Evolutionary conservation across 2,329 filamentous ascomycete species (phyloP), one percentile per base, ranked within the genome.

Genomic region (Phyllosticta capitalensis): DNA sequence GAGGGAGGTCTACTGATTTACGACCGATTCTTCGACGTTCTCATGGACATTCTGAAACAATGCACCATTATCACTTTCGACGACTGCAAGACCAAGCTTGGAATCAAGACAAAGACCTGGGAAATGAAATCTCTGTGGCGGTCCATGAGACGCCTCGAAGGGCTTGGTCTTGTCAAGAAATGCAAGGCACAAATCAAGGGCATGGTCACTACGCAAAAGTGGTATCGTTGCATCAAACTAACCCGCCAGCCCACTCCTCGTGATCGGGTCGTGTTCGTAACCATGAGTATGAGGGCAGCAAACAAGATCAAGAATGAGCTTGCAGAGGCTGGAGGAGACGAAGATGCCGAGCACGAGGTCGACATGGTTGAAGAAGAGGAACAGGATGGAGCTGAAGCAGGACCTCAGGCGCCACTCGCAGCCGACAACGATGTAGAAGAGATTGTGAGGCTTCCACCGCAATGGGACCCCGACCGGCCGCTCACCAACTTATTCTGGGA

Each of bases 381-480:
- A 38, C 63, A 65, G 21, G 67, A 69, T 52, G 69, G 65, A 14
- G 68, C 20, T 62, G 59, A 50, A 51, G 22, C n/a, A 14, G 55
- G 56, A 2, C n/a, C n/a, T n/a, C 62, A 66, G 14, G 60, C 61
- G 10, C 63, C 65, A 21, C 62, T 60, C 12, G 62, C 63, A 14
- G 61, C 63, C 21, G 67, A 68, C 33, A 63, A 64, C n/a, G 64
- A 66, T n/a, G 60, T 62, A 9, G 67, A 70, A 21, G 68, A 69
- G 3, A 51, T 63, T 19, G 65, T 58, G 67, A 62, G 76, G 24
- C 68, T 74, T 14, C 68, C 79, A 17, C 79, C 82, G 7, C 74
- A 73, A 61, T 86, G 83, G 83, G 78, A 72, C 7, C 79, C 82
- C 1, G 79, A 83, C 63, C 69, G 77, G 9, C 73, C 73, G 17